Conservation (phyloP, 805 yeast species). For the Metschnikowia rubicola region DNA sequence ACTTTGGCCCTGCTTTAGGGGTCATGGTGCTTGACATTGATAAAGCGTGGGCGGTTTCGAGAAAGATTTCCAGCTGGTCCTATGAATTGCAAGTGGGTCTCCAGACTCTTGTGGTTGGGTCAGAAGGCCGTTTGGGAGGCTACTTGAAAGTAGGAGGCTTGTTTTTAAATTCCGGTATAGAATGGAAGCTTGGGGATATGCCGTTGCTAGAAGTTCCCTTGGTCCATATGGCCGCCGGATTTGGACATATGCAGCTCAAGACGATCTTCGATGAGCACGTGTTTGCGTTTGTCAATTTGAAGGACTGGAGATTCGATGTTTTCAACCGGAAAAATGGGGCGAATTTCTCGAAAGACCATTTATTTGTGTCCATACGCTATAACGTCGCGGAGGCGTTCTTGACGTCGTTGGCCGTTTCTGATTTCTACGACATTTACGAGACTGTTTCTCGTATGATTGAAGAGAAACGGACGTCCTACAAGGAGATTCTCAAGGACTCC, state of each 20-base stretch:
- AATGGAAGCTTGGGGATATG: conserved; percentile 56
- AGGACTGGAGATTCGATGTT: conserved; percentile 48
- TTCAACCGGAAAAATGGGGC: conserved; percentile 63
- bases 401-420: conserved; percentile 85
- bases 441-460: conserved; percentile 68
- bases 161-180: conserved; percentile 59
- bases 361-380: conserved; percentile 50
- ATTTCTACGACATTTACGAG: conserved; percentile 70
- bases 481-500: conserved; percentile 68
- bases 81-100: conserved; percentile 66
- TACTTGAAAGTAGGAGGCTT: conserved; percentile 46
- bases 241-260: conserved; percentile 55
- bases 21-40: conserved; percentile 52
- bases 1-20: conserved; percentile 84
- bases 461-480: conserved; percentile 69
- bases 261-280: conserved; percentile 82
- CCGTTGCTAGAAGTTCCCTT: conserved; percentile 56
- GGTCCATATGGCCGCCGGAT: conserved; percentile 56
- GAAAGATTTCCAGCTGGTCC: conserved; percentile 64
- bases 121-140: conserved; percentile 84
- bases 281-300: conserved; percentile 61
- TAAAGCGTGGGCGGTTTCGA: conserved; percentile 63
- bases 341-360: conserved; percentile 52
- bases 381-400: conserved; percentile 57
- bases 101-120: conserved; percentile 45